These are phyloP conservation scores for Chiua sp. DNA, from an alignment of 1,284 basidiomycete genomes.

Conservation along the genomic window DNA sequence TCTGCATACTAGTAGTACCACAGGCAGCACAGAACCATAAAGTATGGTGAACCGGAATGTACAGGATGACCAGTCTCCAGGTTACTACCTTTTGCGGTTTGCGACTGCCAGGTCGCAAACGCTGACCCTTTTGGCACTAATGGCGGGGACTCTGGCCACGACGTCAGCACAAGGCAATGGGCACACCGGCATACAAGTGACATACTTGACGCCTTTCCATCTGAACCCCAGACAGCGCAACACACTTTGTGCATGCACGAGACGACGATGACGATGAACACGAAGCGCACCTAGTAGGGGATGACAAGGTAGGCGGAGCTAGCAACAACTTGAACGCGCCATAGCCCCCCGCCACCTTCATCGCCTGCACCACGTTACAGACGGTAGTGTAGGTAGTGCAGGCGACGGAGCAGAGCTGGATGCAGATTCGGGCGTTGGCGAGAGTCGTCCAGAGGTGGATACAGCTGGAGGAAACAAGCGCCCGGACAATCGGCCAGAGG, in stretches of 20 bases:
- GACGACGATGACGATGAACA: slow-evolving; percentile 20
- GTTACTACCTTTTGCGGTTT: slow-evolving; percentile 6
- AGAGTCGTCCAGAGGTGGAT: too few relatives aligned
- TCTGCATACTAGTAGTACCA: too few relatives aligned
- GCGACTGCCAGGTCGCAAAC: slow-evolving; percentile 17
- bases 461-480: too few relatives aligned
- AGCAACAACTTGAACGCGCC: too few relatives aligned
- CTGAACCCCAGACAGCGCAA: slow-evolving; percentile 1
- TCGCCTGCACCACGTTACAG: slow-evolving; percentile 5
- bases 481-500: too few relatives aligned
- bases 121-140: slow-evolving; percentile 11
- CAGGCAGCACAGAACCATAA: too few relatives aligned
- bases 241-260: neutral
- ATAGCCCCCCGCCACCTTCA: slow-evolving; percentile 18
- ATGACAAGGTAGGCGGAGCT: slow-evolving; percentile 19
- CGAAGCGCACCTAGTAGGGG: slow-evolving; percentile 7
- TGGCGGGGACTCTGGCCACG: slow-evolving; percentile 10
- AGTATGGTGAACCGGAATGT: too few relatives aligned
- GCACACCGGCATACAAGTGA: too few relatives aligned
- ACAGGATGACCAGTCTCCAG: too few relatives aligned
- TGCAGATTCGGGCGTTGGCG: too few relatives aligned
- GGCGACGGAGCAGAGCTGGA: too few relatives aligned
- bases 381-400: too few relatives aligned
- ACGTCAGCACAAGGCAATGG: neutral
- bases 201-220: slow-evolving; percentile 14